phyloP scores from a whole-genome alignment of 192 early-diverging fungal species.

The Backusella westeae region DNA sequence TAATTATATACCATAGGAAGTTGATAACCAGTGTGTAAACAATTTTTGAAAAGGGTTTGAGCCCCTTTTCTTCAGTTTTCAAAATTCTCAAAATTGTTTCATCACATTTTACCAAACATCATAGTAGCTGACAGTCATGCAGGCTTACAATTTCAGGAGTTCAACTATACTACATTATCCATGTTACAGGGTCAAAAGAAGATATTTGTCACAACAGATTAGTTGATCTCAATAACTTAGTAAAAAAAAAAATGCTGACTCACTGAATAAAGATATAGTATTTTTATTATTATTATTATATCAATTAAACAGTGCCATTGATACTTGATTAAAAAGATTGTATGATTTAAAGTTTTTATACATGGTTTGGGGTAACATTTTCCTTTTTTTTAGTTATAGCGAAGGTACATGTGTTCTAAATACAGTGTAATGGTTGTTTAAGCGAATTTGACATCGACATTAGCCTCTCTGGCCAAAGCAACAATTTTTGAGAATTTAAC shows the following conservation, averaged over 20 bases:
- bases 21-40: too few species aligned
- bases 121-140: background rate
- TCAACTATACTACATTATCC: background rate
- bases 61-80: background rate
- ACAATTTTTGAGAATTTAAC: conserved; percentile 86
- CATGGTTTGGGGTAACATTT: background rate
- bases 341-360: background rate
- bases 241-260: background rate
- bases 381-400: background rate
- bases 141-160: background rate
- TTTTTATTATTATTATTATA: background rate
- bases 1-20: background rate
- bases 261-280: background rate
- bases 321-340: background rate
- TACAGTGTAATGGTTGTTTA: conserved; percentile 4
- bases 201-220: background rate
- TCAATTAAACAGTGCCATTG: background rate
- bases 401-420: background rate
- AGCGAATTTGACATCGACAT: conserved; percentile 71
- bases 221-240: background rate
- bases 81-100: background rate
- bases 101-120: background rate
- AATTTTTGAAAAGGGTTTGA: background rate
- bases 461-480: conserved; percentile 68
- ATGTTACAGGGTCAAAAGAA: background rate